Base-by-base conservation (phyloP, 805 yeast genomes). In the Candida sonorensis region DNA sequence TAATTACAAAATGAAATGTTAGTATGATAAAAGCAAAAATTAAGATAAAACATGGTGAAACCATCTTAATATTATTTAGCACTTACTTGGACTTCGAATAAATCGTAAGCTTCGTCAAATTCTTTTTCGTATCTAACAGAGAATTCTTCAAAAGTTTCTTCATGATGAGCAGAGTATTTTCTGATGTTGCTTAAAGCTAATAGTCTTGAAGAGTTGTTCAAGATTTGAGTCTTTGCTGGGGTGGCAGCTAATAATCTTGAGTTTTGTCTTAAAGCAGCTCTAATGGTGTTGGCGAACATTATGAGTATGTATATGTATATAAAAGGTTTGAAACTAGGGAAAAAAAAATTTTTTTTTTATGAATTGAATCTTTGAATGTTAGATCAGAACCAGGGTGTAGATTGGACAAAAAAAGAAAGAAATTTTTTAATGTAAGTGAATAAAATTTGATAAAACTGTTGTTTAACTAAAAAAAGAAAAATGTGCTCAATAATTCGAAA, bases 91-190 rank as follows among this genome's bases (percentile, higher is more conserved):
- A 82, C 90, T 67, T 82, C 94, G 48, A 82, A 82, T 37, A 82
- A 66, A 59, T 82, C 94, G 62, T 83, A 82, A 29, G 94, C 94
- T 60, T 82, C 86, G 50, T 92, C 97, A 55, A 92, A 92, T 61
- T 92, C 97, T 67, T 86, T 83, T 69, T 86, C 96, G 69, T 72
- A 77, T 80, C 85, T 72, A 42, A 73, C 72, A 34, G 95, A 85
- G 72, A 86, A 87, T 68, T 88, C 96, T 67, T 87, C 97, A 47
- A 84, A 88, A 34, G 95, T 77, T 69, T 87, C 97, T 60, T 84
- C 95, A 46, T 80, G 84, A 58, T 84, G 79, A 37, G 67, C 72
- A 34, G 94, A 81, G 72, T 83, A 87, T 52, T 69, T 69, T 76
- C 96, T 57, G 34, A 53, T 45, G 43, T 38, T 43, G 42, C 34